phyloP scores from a whole-genome alignment of 352 stramenopile species.

The Blastocystis sp. region DNA sequence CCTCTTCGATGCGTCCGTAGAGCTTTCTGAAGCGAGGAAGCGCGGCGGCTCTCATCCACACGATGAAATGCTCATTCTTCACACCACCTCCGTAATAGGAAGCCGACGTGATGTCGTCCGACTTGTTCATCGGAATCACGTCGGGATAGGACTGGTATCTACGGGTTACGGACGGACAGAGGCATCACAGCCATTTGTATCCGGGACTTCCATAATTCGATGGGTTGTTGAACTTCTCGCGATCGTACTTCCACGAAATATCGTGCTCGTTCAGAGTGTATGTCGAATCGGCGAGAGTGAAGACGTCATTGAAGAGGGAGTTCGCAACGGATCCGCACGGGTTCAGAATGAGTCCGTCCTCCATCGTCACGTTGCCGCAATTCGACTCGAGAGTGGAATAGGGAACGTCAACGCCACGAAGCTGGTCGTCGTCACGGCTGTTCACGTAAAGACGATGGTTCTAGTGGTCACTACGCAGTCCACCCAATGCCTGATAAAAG shows the following conservation, averaged over 20 bases:
- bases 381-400: slow-evolving; percentile 26
- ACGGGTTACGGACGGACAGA: background rate
- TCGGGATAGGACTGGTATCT: slow-evolving; percentile 70
- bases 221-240: slow-evolving; percentile 89
- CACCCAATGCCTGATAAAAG: slow-evolving; percentile 82
- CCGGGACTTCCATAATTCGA: slow-evolving; percentile 77
- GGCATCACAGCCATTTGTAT: slow-evolving; percentile 77
- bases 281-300: slow-evolving; percentile 65
- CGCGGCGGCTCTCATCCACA: slow-evolving; percentile 98
- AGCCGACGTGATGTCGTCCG: slow-evolving; percentile 37
- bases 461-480: slow-evolving; percentile 26
- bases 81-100: slow-evolving; percentile 65
- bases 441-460: slow-evolving; percentile 88
- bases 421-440: slow-evolving; percentile 84
- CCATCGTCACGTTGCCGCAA: slow-evolving; percentile 69
- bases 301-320: slow-evolving; percentile 83
- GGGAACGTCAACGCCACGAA: slow-evolving; percentile 81
- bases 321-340: slow-evolving; percentile 86
- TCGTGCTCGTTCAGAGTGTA: slow-evolving; percentile 82
- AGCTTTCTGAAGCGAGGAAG: slow-evolving; percentile 98
- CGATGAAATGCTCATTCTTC: slow-evolving; percentile 98
- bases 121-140: slow-evolving; percentile 64
- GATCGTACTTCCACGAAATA: slow-evolving; percentile 87
- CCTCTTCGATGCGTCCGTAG: slow-evolving; percentile 95
- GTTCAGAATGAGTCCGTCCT: slow-evolving; percentile 78